Percentiles rank a stretch among this genome's conserved stretches.
Conservation (phyloP, 2,329 filamentous ascomycete species). For the Phaeosphaeria sp. region DNA sequence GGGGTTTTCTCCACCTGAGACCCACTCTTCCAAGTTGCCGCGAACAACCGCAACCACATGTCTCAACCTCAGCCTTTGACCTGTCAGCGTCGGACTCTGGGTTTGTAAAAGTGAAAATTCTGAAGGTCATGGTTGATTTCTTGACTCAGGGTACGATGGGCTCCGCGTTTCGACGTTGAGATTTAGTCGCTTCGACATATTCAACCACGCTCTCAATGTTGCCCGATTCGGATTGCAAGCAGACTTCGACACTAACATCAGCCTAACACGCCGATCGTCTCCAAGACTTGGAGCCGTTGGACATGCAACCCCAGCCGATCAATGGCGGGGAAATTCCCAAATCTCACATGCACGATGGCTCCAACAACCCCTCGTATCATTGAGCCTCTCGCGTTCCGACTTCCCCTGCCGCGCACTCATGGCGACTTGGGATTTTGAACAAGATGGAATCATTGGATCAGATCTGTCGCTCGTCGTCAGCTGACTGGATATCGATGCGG, state of each 20-base stretch:
- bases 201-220: background rate
- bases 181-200: background rate
- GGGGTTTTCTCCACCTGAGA: constrained; percentile 5
- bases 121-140: background rate
- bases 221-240: background rate
- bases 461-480: background rate
- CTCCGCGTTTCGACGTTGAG: background rate
- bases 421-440: background rate
- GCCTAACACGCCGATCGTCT: constrained; percentile 1
- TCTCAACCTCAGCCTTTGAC: background rate
- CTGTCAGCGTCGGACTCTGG: background rate
- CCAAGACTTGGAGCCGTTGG: constrained; percentile 4
- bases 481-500: constrained; percentile 3
- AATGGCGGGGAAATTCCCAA: constrained; percentile 8
- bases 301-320: constrained; percentile 2
- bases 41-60: constrained; percentile 6
- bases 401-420: background rate
- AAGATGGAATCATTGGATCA: background rate
- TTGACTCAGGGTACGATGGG: background rate
- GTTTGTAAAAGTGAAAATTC: background rate
- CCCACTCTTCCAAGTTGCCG: constrained; percentile 8
- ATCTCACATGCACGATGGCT: background rate
- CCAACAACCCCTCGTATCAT: background rate
- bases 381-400: constrained; percentile 1
- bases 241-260: background rate